A percentile compares a stretch with the other conserved stretches of the same genome.
These are phyloP conservation scores for Corymbia citriodora DNA, from an alignment of 441 rosid species.

Conservation along the genomic window DNA sequence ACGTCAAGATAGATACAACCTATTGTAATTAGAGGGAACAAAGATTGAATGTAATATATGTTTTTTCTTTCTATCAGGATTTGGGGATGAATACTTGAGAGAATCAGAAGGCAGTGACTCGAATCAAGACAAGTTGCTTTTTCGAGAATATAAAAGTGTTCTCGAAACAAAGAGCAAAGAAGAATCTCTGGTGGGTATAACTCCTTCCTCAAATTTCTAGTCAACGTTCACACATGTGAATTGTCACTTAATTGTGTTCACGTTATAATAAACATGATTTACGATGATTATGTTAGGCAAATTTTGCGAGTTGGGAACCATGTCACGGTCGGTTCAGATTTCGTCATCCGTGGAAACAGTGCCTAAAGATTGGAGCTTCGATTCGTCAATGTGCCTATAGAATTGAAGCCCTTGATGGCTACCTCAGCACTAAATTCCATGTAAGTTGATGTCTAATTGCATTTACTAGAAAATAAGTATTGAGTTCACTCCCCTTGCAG, in stretches of 20 bases:
- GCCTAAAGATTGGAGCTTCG: background rate
- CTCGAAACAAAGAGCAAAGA: background rate
- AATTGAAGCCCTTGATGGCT: background rate
- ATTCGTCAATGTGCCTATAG: background rate
- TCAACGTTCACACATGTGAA: background rate
- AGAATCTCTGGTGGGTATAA: background rate
- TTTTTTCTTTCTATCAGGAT: too few species aligned
- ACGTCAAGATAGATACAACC: background rate
- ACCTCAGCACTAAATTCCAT: background rate
- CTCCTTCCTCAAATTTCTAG: too few species aligned
- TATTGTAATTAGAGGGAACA: background rate
- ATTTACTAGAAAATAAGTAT: background rate
- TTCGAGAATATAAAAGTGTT: background rate
- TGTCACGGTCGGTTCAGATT: background rate
- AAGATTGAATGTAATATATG: too few species aligned
- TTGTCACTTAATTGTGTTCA: background rate
- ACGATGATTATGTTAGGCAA: background rate
- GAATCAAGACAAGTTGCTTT: background rate
- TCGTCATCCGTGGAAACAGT: background rate
- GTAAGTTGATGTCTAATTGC: background rate
- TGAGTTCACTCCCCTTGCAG: background rate
- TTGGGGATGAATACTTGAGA: background rate
- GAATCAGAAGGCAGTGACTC: background rate
- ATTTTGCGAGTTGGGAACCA: background rate
- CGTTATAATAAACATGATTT: too few species aligned